Conservation (phyloP, 805 yeast genomes). For the Lachancea fermentati region DNA sequence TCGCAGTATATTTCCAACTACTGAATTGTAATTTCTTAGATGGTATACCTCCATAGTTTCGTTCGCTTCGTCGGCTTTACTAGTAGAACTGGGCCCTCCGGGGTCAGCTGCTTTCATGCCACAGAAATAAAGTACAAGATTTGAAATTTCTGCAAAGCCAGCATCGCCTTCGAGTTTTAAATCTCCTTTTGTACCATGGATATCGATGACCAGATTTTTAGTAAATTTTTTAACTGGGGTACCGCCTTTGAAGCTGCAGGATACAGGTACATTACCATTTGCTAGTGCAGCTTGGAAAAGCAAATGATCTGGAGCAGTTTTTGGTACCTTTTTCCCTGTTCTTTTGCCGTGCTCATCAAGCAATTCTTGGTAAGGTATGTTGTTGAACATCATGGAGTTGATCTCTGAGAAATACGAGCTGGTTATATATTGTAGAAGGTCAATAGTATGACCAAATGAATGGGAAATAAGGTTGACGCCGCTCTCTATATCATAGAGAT, state of each 20-base stretch:
- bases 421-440: slow-evolving; percentile 27
- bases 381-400: slow-evolving; percentile 27
- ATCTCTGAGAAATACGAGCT: slow-evolving; percentile 27
- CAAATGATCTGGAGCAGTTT: slow-evolving; percentile 29
- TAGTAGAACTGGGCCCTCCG: slow-evolving; percentile 1
- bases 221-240: slow-evolving; percentile 31
- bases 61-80: slow-evolving; percentile 17
- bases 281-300: slow-evolving; percentile 27
- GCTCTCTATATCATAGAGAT: slow-evolving; percentile 24
- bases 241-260: slow-evolving; percentile 30
- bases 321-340: slow-evolving; percentile 19
- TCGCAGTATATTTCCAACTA: slow-evolving; percentile 28
- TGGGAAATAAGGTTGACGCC: slow-evolving; percentile 27
- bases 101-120: slow-evolving; percentile 16
- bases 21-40: slow-evolving; percentile 29
- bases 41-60: slow-evolving; percentile 31
- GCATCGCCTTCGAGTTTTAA: slow-evolving; percentile 32
- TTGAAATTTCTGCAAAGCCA: slow-evolving; percentile 32
- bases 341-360: slow-evolving; percentile 23
- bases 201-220: slow-evolving; percentile 30
- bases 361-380: slow-evolving; percentile 26
- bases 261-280: slow-evolving; percentile 28
- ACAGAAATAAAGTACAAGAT: slow-evolving; percentile 28
- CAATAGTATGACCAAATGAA: slow-evolving; percentile 31
- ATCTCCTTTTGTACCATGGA: slow-evolving; percentile 32